Evolutionary conservation across 1,284 basidiomycete genomes (phyloP), one percentile per base, ranked within the genome.

Genomic region (Peniophora sp.): DNA sequence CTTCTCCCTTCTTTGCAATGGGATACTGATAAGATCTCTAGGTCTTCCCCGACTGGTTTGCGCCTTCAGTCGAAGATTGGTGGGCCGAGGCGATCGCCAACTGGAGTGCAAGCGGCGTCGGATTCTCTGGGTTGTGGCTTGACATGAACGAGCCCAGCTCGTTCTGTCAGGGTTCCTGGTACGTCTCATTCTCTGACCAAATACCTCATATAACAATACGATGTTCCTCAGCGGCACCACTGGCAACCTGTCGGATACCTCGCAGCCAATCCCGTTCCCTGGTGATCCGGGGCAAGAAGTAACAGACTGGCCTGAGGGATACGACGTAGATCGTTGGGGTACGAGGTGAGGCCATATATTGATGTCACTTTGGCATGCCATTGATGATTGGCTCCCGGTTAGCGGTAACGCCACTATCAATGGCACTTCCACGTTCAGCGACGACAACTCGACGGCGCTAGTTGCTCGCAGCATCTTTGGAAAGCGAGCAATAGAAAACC

Each of bases 341-440:
- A 6, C 37, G 37, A 41, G 34, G n/a, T n/a, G n/a, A n/a, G n/a
- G n/a, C n/a, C n/a, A n/a, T n/a, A n/a, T n/a, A n/a, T n/a, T n/a
- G n/a, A n/a, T n/a, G n/a, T n/a, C n/a, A n/a, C n/a, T n/a, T n/a
- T n/a, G n/a, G n/a, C n/a, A n/a, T n/a, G n/a, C n/a, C n/a, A n/a
- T n/a, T n/a, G n/a, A n/a, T n/a, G n/a, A n/a, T n/a, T n/a, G 78
- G 0, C 85, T n/a, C n/a, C n/a, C n/a, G n/a, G n/a, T n/a, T n/a
- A n/a, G 81, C 50, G 86, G 87, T 0, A 90, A 90, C 58, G 75
- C 88, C 57, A 85, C 83, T 3, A 71, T 88, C 51, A 80, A 88
- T 52, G 85, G 85, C 3, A 75, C 69, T 0, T 63, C 74, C 35
- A 88, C 85, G 0, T 83, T 75, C 58, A 62, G 61, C n/a, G 55